phyloP scores from a whole-genome alignment of 2,329 filamentous ascomycete genomes.

The Alternaria hordeiaustralica region DNA sequence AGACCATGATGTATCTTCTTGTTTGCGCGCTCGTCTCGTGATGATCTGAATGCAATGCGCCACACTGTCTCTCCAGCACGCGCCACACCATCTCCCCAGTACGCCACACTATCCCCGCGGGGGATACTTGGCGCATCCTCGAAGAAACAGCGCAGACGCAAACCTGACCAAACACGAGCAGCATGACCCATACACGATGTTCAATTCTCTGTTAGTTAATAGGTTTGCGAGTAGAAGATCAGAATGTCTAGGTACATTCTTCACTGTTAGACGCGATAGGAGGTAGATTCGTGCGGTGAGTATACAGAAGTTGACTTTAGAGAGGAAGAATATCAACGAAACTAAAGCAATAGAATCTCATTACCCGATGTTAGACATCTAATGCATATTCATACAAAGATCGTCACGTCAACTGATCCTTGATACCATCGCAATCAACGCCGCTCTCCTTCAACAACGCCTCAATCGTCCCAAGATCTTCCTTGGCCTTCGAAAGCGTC shows the following conservation, averaged over 20 bases:
- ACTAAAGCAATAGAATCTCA: neutral
- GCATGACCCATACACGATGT: neutral
- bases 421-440: neutral
- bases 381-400: neutral
- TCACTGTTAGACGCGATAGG: no score
- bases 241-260: no score
- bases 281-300: no score
- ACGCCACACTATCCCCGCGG: no score
- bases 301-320: no score
- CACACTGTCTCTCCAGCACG: no score
- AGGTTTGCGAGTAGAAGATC: no score
- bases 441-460: neutral
- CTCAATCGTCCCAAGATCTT: neutral
- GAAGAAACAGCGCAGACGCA: neutral
- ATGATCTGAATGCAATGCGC: no score
- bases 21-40: no score
- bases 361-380: neutral
- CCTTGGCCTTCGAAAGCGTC: neutral
- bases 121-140: neutral
- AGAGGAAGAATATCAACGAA: neutral
- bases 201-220: neutral
- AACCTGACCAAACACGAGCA: neutral
- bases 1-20: neutral
- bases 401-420: neutral
- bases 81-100: no score